Evolutionary conservation across 805 yeast genomes (phyloP).

Genomic region (Lipomyces sp.): DNA sequence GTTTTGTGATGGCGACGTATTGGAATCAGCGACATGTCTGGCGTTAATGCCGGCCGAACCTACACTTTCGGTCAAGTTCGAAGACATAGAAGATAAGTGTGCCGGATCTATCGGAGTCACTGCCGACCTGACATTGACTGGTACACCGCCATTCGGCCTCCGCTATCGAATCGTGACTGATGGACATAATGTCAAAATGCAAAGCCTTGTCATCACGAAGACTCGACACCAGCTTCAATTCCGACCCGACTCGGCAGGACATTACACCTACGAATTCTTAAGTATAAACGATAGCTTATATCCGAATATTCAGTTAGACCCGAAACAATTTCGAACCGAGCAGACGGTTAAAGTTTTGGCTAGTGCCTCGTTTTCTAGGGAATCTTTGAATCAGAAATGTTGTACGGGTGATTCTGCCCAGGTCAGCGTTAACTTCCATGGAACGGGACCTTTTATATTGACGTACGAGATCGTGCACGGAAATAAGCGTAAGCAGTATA

Average conservation of each 20-base stretch:
- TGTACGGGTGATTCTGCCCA: slow-evolving; percentile 55
- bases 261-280: slow-evolving; percentile 73
- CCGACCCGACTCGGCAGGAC: slow-evolving; percentile 81
- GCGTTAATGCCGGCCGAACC: slow-evolving; percentile 67
- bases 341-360: slow-evolving; percentile 49
- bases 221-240: slow-evolving; percentile 65
- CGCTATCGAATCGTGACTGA: slow-evolving; percentile 58
- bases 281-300: slow-evolving; percentile 69
- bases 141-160: slow-evolving; percentile 81
- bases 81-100: slow-evolving; percentile 79
- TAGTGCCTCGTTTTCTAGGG: slow-evolving; percentile 46
- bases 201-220: slow-evolving; percentile 42
- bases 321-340: slow-evolving; percentile 37
- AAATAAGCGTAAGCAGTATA: slow-evolving; percentile 52
- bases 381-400: slow-evolving; percentile 42
- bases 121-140: slow-evolving; percentile 69
- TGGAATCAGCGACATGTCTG: slow-evolving; percentile 58
- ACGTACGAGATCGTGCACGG: slow-evolving; percentile 69
- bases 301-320: slow-evolving; percentile 43
- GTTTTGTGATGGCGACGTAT: slow-evolving; percentile 68
- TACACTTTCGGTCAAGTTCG: slow-evolving; percentile 50
- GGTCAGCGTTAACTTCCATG: slow-evolving; percentile 67
- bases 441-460: slow-evolving; percentile 78
- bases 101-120: slow-evolving; percentile 88
- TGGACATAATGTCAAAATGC: slow-evolving; percentile 42